Evolutionary conservation across 306 rosid species (phyloP), one percentile per base, ranked within the genome.

Genomic region (Arachis hypogaea): DNA sequence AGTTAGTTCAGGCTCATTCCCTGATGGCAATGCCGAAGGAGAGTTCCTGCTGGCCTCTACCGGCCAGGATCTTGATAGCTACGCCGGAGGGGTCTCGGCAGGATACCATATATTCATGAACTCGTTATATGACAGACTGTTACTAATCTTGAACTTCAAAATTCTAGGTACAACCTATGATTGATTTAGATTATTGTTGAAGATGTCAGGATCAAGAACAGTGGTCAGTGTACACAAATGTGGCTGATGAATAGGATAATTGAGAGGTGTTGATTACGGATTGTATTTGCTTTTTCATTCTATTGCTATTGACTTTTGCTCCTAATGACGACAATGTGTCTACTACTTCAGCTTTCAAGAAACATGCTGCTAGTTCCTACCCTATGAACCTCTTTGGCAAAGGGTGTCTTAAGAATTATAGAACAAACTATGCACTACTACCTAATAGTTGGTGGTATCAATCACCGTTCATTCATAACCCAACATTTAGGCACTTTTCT

Each of bases 171-270:
- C 55, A 69, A 46, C 29, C 52, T 11, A 36, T 7, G 77, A 14
- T 63, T 56, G 72, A 57, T 65, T 56, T 64, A 57, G 41, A 57
- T 57, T 18, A 14, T 71, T 63, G 2, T 63, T 51, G 65, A 59
- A 59, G 60, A 58, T 78, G 61, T 71, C 55, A 36, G 63, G 54
- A 71, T 78, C 54, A 63, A 36, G 49, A 54, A 18, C 7, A 44
- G 68, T 30, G 54, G 67, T 45, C 67, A 28, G 45, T 29, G 38
- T 42, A 54, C 36, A 74, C 46, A 63, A n/a, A 7, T 63, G 33
- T 64, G 51, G 71, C 33, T 16, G 41, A 63, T 49, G 52, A 73
- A 62, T 33, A 41, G 43, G 54, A 62, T 74, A 42, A 74, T 74
- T 64, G 65, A 55, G 6, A 22, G 42, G 36, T 63, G 11, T 63